Percentiles rank a stretch among this genome's conserved stretches.
Evolutionary conservation across 768 basidiomycete genomes (phyloP).

Genomic region (Boletus coccyginus): DNA sequence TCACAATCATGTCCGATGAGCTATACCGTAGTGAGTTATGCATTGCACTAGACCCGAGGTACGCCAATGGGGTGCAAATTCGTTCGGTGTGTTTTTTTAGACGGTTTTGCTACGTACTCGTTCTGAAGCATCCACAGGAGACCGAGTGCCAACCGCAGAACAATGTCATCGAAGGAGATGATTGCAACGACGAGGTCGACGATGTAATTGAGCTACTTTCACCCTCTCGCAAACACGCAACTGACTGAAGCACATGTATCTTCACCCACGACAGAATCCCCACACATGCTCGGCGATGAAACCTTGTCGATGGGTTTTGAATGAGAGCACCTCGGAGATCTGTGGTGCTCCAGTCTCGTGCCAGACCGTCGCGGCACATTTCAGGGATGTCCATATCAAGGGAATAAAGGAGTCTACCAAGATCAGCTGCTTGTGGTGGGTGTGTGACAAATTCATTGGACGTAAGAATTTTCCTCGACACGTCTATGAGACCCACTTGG

Average conservation of each 20-base stretch:
- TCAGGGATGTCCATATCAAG: neutral
- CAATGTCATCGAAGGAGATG: neutral
- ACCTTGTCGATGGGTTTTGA: neutral
- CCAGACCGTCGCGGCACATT: neutral
- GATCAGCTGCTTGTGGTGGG: neutral
- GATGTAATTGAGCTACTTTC: neutral
- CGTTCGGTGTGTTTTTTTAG: neutral
- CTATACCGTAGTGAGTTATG: neutral
- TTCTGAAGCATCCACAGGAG: neutral
- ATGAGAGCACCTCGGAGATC: too few species aligned
- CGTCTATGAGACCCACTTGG: neutral
- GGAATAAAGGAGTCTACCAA: accelerated
- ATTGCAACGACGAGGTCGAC: neutral
- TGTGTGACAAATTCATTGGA: accelerated
- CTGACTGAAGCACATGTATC: neutral
- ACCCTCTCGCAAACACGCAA: neutral
- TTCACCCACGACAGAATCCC: neutral
- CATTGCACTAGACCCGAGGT: neutral
- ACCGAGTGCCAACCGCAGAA: neutral
- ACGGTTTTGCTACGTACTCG: neutral
- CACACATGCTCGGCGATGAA: neutral
- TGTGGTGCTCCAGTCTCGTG: neutral
- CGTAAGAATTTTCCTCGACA: constrained; percentile 10
- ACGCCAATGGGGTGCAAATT: neutral
- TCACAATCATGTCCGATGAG: neutral